These are phyloP conservation scores for Diddensiella transvaalensis DNA, from an alignment of 805 yeast genomes.

Conservation along the genomic window DNA sequence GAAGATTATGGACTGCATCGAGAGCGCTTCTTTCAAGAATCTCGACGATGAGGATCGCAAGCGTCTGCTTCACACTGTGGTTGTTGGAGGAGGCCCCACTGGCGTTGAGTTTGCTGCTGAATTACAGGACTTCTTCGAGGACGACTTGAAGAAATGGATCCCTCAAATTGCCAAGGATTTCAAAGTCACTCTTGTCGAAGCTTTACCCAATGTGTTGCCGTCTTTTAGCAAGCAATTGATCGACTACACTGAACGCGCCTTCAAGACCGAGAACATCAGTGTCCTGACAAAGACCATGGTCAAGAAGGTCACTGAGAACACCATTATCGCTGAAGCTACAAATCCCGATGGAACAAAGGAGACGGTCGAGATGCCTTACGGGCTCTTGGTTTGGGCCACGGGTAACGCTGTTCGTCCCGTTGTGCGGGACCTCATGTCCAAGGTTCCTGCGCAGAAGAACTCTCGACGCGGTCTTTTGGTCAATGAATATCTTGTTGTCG, in stretches of 20 bases:
- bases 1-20: conserved; percentile 80
- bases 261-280: conserved; percentile 64
- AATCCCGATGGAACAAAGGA: conserved; percentile 63
- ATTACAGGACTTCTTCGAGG: conserved; percentile 88
- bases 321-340: conserved; percentile 67
- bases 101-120: conserved; percentile 98
- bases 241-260: conserved; percentile 73
- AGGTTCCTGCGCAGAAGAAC: conserved; percentile 66
- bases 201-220: conserved; percentile 79
- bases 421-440: conserved; percentile 59
- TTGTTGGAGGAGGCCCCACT: conserved; percentile 98
- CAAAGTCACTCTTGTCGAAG: conserved; percentile 83
- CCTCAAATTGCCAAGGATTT: conserved; percentile 81
- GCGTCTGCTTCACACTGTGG: conserved; percentile 81
- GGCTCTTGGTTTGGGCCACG: conserved; percentile 95
- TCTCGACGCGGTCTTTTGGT: conserved; percentile 89
- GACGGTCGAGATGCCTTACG: conserved; percentile 71
- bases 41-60: conserved; percentile 69
- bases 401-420: conserved; percentile 89
- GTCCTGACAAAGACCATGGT: conserved; percentile 85
- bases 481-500: conserved; percentile 74
- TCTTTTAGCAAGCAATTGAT: conserved; percentile 42
- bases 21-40: conserved; percentile 77
- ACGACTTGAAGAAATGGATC: conserved; percentile 84
- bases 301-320: conserved; percentile 69